Evolutionary conservation across 352 stramenopile species (phyloP).

Genomic region (Phytophthora tentaculata): DNA sequence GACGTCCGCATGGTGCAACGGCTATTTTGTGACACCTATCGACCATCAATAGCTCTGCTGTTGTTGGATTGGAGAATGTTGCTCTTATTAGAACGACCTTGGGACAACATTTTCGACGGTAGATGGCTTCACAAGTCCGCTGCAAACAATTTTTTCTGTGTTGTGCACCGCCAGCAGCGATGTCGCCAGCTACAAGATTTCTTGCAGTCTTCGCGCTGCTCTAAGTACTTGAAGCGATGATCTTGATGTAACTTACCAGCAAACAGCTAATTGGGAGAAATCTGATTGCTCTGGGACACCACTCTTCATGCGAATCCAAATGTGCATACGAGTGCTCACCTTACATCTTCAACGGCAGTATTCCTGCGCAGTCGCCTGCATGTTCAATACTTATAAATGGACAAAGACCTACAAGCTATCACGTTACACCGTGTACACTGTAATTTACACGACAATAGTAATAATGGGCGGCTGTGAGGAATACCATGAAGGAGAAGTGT

Average conservation of each 20-base stretch:
- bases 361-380: not conserved
- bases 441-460: too few species aligned
- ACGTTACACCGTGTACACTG: too few species aligned
- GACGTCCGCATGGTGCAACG: conserved; percentile 5
- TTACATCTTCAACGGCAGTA: not conserved
- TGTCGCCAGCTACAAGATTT: conserved; percentile 1
- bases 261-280: not conserved
- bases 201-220: not conserved
- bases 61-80: not conserved
- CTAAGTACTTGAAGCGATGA: not conserved
- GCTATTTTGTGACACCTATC: conserved; percentile 10
- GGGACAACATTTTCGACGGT: not conserved
- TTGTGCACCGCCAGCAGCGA: not conserved
- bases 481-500: not conserved
- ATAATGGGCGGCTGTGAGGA: too few species aligned
- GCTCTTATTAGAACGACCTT: not conserved
- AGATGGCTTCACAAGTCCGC: conserved; percentile 13
- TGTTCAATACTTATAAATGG: not conserved
- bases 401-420: not conserved
- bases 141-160: too few species aligned
- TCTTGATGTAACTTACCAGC: not conserved
- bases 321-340: not conserved
- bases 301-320: not conserved
- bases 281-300: not conserved
- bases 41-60: conserved; percentile 3